Evolutionary conservation across 306 rosid species (phyloP).

Genomic region (Lathyrus oleraceus): DNA sequence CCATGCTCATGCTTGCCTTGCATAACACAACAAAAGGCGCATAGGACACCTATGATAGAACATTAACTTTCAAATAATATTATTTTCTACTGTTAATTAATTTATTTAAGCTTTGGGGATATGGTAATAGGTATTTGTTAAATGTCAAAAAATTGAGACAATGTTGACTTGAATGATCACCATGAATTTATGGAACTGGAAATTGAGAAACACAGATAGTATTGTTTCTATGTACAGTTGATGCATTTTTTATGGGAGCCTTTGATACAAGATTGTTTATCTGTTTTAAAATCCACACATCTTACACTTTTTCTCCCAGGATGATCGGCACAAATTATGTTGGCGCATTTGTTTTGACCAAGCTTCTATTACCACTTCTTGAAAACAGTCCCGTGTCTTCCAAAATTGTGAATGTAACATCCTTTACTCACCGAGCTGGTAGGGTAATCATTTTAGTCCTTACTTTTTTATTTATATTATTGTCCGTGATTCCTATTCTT

Average conservation of each 20-base stretch:
- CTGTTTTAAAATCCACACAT: slow-evolving; percentile 26
- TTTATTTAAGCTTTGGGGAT: slow-evolving; percentile 24
- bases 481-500: slow-evolving; percentile 27
- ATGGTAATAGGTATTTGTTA: background rate
- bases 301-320: slow-evolving; percentile 45
- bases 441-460: slow-evolving; percentile 31
- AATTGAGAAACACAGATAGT: background rate
- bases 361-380: slow-evolving; percentile 69
- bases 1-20: background rate
- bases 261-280: background rate
- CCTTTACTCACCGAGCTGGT: slow-evolving; percentile 89
- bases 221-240: slow-evolving; percentile 25
- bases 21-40: slow-evolving; percentile 4
- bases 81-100: slow-evolving; percentile 31
- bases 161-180: slow-evolving; percentile 22
- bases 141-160: slow-evolving; percentile 11
- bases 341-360: slow-evolving; percentile 71
- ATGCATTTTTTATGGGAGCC: background rate
- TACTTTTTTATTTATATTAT: slow-evolving; percentile 16
- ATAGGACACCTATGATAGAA: background rate
- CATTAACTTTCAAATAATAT: slow-evolving; percentile 11
- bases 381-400: slow-evolving; percentile 68
- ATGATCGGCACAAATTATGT: slow-evolving; percentile 81
- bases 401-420: slow-evolving; percentile 76
- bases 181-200: slow-evolving; percentile 22